Percentiles rank a stretch among this genome's conserved stretches.
These are phyloP conservation scores for Triglochin maritima DNA, from an alignment of 106 monocot genomes.

Conservation along the genomic window DNA sequence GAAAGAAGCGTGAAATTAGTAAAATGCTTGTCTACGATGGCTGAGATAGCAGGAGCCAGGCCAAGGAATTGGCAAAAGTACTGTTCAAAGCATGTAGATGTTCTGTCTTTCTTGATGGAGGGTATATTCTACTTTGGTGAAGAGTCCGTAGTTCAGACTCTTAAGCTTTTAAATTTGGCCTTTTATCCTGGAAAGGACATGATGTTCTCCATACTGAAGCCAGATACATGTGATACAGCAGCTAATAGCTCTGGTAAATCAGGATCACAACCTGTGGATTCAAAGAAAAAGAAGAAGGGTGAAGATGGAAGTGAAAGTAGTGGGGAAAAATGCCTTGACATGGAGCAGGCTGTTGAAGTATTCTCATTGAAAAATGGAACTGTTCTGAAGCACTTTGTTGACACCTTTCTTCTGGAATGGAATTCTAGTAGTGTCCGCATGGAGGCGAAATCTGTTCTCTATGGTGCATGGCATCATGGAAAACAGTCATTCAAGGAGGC, in stretches of 20 bases:
- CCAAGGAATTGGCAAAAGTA: constrained; percentile 98
- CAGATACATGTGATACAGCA: constrained; percentile 38
- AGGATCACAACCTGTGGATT: constrained; percentile 40
- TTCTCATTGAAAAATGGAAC: constrained; percentile 49
- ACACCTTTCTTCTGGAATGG: constrained; percentile 90
- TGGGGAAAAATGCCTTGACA: constrained; percentile 73
- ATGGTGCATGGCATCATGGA: constrained; percentile 91
- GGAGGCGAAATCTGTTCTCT: constrained; percentile 84
- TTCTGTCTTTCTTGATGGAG: constrained; percentile 63
- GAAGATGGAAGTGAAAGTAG: constrained; percentile 65
- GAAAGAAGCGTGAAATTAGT: constrained; percentile 88
- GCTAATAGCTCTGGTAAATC: constrained; percentile 27
- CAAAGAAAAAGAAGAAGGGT: constrained; percentile 85
- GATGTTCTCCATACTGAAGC: constrained; percentile 33
- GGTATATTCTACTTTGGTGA: constrained; percentile 72
- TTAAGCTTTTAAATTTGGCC: constrained; percentile 88
- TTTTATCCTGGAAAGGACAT: constrained; percentile 80
- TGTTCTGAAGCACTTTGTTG: constrained; percentile 61
- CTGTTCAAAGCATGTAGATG: constrained; percentile 64
- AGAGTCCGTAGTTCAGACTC: constrained; percentile 74
- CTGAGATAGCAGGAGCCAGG: constrained; percentile 84
- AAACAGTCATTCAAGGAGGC: constrained; percentile 50
- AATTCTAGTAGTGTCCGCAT: constrained; percentile 70
- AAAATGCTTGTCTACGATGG: constrained; percentile 71
- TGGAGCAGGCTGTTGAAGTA: constrained; percentile 82